Evolutionary conservation across 176 grass and related monocot species (phyloP), one percentile per base, ranked within the genome.

Genomic region (Phragmites australis): DNA sequence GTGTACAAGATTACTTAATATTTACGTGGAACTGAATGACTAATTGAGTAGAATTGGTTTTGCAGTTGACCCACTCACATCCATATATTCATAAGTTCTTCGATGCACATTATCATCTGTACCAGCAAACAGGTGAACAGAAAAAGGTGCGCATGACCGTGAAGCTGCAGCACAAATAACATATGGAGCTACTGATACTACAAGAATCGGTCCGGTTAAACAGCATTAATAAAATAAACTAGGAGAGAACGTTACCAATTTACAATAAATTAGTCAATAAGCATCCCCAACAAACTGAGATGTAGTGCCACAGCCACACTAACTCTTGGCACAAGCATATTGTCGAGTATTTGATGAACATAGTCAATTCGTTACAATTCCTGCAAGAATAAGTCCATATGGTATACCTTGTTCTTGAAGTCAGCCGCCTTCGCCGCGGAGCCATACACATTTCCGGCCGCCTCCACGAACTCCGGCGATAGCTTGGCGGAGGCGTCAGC

Each of bases 401-500:
- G 6, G 11, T 7, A 47, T 70, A 89, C 82, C 77, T 56, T 58
- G 72, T 64, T 65, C 48, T 26, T 39, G 71, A 85, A 81, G 16
- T 85, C 82, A 10, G 47, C 71, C 29, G 77, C 81, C 65, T 69
- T 64, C 12, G 82, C 87, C 5, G 56, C n/a, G 3, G 27, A 85
- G 8, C 82, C 22, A 18, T 85, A 85, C n/a, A 85, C 29, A 37
- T 21, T 43, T 4, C 77, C 39, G 3, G 48, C 82, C 1, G 54
- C 25, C 1, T 77, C 77, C 9, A 81, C 77, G 30, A 85, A 89
- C 22, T 26, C 71, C 37, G 71, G 64, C 8, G 63, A 85, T 0
- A 85, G 70, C 45, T 0, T 81, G 53, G 26, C 68, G 0, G 87
- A 89, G 2, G 76, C 45, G 54, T 85, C 82, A 9, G 82, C 87